Conservation (phyloP, 2,329 filamentous ascomycete genomes). For the Aureobasidium uvarum region DNA sequence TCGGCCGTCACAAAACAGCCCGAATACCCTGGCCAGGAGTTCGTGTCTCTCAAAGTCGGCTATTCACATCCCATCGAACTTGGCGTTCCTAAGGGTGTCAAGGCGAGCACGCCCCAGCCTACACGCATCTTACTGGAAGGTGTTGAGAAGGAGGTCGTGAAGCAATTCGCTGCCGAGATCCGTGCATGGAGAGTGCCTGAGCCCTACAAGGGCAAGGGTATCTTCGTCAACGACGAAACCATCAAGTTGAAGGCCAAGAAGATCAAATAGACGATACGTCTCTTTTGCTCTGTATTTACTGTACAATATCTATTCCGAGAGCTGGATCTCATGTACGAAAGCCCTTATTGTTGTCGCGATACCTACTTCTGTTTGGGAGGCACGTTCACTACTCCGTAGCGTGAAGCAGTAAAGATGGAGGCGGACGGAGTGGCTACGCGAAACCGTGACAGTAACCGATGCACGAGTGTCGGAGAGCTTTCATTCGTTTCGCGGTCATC, state of each 20-base stretch:
- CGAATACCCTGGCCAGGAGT: slow-evolving; percentile 77
- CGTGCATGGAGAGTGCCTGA: slow-evolving; percentile 86
- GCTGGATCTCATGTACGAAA: slow-evolving; percentile 22
- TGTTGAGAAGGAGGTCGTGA: slow-evolving; percentile 78
- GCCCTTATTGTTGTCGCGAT: slow-evolving; percentile 15
- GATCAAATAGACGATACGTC: slow-evolving; percentile 45
- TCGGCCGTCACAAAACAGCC: slow-evolving; percentile 64
- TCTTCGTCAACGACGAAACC: slow-evolving; percentile 95
- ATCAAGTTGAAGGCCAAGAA: slow-evolving; percentile 96
- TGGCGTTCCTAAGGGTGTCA: slow-evolving; percentile 76
- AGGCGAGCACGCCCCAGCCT: slow-evolving; percentile 82
- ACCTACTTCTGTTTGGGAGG: background rate
- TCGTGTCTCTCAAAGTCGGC: slow-evolving; percentile 90
- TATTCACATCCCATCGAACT: slow-evolving; percentile 96
- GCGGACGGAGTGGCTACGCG: background rate
- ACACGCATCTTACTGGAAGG: slow-evolving; percentile 91
- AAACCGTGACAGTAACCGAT: background rate
- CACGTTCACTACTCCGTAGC: background rate
- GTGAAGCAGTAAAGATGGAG: slow-evolving; percentile 7
- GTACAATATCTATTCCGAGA: slow-evolving; percentile 25
- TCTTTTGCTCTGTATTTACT: slow-evolving; percentile 21
- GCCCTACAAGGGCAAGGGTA: slow-evolving; percentile 99
- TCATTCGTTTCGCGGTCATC: background rate
- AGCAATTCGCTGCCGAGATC: slow-evolving; percentile 87
- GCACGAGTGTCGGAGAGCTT: slow-evolving; percentile 6